Conservation (phyloP, 176 grass and related monocot species). For the Aegilops umbellulata region DNA sequence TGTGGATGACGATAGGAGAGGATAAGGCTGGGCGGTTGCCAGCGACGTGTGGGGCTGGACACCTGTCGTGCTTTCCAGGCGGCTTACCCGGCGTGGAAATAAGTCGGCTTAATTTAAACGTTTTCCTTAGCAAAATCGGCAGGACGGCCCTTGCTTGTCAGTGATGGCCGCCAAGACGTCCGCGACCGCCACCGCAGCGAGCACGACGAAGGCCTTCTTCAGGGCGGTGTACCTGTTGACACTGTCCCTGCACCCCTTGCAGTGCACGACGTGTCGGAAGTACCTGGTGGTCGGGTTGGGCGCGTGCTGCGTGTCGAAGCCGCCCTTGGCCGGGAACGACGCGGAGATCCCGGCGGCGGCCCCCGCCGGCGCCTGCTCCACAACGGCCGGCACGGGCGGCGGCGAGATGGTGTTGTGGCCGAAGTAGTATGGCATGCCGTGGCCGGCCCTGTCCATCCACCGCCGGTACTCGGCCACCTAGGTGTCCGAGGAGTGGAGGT, state of each 20-base stretch:
- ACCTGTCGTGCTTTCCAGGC: too few species aligned
- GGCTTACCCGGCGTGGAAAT: too few species aligned
- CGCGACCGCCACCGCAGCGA: slow-evolving; percentile 43
- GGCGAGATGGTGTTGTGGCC: slow-evolving; percentile 61
- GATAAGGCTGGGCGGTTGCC: too few species aligned
- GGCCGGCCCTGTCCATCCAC: slow-evolving; percentile 90
- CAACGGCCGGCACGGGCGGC: slow-evolving; percentile 60
- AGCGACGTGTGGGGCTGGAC: too few species aligned
- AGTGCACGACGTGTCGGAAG: slow-evolving; percentile 91
- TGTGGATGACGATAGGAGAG: too few species aligned
- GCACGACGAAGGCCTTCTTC: slow-evolving; percentile 41
- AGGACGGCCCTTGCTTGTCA: too few species aligned
- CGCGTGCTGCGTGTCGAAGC: slow-evolving; percentile 53
- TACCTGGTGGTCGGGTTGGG: slow-evolving; percentile 87
- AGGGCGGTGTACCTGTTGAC: slow-evolving; percentile 51
- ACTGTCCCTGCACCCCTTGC: slow-evolving; percentile 58
- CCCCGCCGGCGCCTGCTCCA: slow-evolving; percentile 79
- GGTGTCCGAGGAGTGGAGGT: slow-evolving; percentile 69
- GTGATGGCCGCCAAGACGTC: too few species aligned
- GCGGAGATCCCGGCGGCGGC: slow-evolving; percentile 64
- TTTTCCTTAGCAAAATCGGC: too few species aligned
- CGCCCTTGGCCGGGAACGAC: slow-evolving; percentile 78
- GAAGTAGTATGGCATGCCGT: slow-evolving; percentile 98
- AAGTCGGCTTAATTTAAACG: too few species aligned
- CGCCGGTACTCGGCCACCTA: slow-evolving; percentile 94